phyloP scores from a whole-genome alignment of 2,329 filamentous ascomycete species.

The Colletotrichum spaethianum region DNA sequence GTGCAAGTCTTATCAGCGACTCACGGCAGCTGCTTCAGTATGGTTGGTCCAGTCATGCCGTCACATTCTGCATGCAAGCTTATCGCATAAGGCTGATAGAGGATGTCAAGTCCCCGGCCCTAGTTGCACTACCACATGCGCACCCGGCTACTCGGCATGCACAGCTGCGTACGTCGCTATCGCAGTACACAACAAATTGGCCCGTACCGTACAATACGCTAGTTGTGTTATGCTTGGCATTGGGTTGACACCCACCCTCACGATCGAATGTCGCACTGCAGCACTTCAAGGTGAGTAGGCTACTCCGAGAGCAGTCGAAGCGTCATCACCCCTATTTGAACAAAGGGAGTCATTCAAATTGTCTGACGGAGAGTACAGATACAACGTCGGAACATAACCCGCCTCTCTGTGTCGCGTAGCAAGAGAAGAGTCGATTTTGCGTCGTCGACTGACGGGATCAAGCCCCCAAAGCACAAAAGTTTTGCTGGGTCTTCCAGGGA shows the following conservation, averaged over 20 bases:
- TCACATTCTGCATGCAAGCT: background rate
- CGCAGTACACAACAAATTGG: background rate
- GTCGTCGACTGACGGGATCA: background rate
- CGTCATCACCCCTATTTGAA: background rate
- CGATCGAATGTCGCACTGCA: background rate
- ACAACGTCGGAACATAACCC: too few relatives aligned
- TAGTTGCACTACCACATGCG: background rate
- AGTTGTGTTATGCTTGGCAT: background rate
- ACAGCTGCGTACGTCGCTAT: background rate
- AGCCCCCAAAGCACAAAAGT: too few relatives aligned
- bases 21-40: background rate
- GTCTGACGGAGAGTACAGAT: rapidly evolving
- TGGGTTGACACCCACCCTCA: background rate
- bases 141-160: background rate
- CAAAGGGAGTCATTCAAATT: too few relatives aligned
- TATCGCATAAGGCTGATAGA: background rate
- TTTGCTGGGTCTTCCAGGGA: too few relatives aligned
- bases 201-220: background rate
- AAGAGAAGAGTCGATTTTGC: background rate
- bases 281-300: background rate
- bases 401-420: background rate
- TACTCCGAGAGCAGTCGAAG: too few relatives aligned
- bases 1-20: background rate
- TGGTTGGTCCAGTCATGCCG: background rate
- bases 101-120: background rate